Evolutionary conservation across 2,329 filamentous ascomycete species (phyloP).

Genomic region (Zymoseptoria tritici): DNA sequence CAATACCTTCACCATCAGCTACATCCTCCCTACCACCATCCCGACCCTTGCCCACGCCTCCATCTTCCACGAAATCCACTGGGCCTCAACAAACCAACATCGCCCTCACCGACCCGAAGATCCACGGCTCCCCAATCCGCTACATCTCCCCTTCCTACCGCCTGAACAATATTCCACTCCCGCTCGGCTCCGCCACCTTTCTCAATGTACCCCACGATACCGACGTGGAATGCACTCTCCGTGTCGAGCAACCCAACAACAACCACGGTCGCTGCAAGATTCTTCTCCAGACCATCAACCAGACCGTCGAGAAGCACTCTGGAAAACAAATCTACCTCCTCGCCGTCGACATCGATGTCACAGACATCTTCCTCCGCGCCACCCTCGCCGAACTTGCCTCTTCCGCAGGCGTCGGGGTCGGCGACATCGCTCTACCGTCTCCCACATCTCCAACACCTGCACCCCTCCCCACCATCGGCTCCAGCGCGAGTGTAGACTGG

Average conservation of each 20-base stretch:
- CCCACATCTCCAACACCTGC: slow-evolving; percentile 4
- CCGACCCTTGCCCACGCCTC: not conserved
- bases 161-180: slow-evolving; percentile 13
- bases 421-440: slow-evolving; percentile 15
- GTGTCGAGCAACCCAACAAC: slow-evolving; percentile 15
- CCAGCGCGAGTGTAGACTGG: slow-evolving; percentile 20
- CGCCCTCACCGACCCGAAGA: slow-evolving; percentile 21
- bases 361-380: slow-evolving; percentile 18
- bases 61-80: not conserved
- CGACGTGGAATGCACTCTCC: slow-evolving; percentile 21
- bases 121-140: slow-evolving; percentile 24
- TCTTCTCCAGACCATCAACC: slow-evolving; percentile 23
- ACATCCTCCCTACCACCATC: slow-evolving; percentile 1
- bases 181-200: slow-evolving; percentile 22
- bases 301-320: slow-evolving; percentile 22
- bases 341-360: slow-evolving; percentile 25
- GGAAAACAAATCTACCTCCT: slow-evolving; percentile 20
- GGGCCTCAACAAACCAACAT: slow-evolving; percentile 15
- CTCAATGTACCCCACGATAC: slow-evolving; percentile 24
- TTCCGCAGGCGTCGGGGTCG: slow-evolving; percentile 5
- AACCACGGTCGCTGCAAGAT: slow-evolving; percentile 11
- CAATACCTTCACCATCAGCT: slow-evolving; percentile 8
- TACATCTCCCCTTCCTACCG: slow-evolving; percentile 18
- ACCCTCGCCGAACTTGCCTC: slow-evolving; percentile 22
- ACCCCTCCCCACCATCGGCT: not conserved